Evolutionary conservation across 306 rosid species (phyloP).

Genomic region (Pyrus betulifolia): DNA sequence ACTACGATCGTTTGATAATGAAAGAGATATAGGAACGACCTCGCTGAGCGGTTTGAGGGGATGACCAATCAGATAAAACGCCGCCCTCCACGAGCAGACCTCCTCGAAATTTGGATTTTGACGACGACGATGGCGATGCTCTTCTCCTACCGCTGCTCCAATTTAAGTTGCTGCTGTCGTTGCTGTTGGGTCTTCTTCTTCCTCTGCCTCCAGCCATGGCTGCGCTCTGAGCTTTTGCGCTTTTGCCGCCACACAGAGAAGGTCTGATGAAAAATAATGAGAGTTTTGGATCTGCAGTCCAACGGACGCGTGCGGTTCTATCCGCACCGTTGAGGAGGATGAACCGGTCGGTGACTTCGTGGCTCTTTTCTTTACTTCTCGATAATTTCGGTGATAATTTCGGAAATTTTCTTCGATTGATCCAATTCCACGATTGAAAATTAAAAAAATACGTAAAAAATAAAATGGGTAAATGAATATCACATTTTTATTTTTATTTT

Average conservation of each 20-base stretch:
- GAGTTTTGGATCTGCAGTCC: not conserved
- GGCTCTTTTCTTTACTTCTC: too few relatives aligned
- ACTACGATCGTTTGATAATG: not conserved
- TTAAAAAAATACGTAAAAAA: accelerated
- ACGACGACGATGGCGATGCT: slow-evolving; percentile 15
- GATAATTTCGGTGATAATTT: too few relatives aligned
- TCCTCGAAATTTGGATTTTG: slow-evolving; percentile 7
- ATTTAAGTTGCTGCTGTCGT: not conserved
- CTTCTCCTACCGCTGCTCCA: slow-evolving; percentile 20
- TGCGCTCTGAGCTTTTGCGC: not conserved
- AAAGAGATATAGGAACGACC: slow-evolving; percentile 30
- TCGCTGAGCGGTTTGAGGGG: slow-evolving; percentile 25
- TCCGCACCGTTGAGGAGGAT: not conserved
- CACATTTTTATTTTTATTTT: too few relatives aligned
- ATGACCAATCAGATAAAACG: slow-evolving; percentile 62
- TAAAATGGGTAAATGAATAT: accelerated
- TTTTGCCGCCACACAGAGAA: not conserved
- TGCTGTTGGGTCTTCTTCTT: slow-evolving; percentile 30
- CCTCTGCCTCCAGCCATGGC: slow-evolving; percentile 51
- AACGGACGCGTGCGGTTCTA: not conserved
- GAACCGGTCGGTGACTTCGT: not conserved
- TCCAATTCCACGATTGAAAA: too few relatives aligned
- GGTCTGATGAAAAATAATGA: not conserved
- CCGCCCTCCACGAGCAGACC: slow-evolving; percentile 68
- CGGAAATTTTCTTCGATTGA: too few relatives aligned